Base-by-base conservation (phyloP, 495 filamentous ascomycete genomes). In the Neurospora pannonica region DNA sequence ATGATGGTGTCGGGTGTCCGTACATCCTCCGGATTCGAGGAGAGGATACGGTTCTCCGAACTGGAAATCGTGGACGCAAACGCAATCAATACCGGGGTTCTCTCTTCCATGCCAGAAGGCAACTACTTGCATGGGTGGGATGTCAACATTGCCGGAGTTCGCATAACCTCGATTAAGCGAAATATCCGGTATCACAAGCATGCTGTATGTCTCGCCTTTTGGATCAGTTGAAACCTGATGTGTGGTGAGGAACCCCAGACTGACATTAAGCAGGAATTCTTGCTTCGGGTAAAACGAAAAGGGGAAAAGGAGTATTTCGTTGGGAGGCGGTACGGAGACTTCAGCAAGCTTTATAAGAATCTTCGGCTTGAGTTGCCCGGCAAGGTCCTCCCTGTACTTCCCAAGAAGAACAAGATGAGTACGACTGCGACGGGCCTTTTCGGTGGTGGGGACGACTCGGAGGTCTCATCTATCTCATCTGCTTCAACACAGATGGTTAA, bases 1-100 rank as follows among this genome's bases (percentile, higher is more conserved):
- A 98, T 99, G 96, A 97, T 99, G 94, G 97, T 98, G 21, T 97
- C 94, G 5, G 96, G 97, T 5, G 91, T 99, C 70, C 94, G 92
- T 28, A 99, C 96, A 3, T 94, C 96, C 19, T 97, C 94, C 21
- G 96, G 96, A 3, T 99, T 98, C 78, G 96, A 99, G 82, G 96
- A 99, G 81, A 89, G 96, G 21, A 97, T 99, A 76, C 88, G 94
- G 43, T 99, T 99, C 79, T 93, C 94, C 0, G 96, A 99, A 83
- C 91, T 99, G 82, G 96, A 98, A 80, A 93, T 98, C 24, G 94
- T 98, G 21, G 96, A 99, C 75, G 88, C 94, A 48, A 92, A 95
- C 28, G 95, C 96, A 15, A 94, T 97, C 77, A 94, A 97, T 48
- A 91, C 93, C 36, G 97, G 97, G 0, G 84, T 99, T 70, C 82